These are phyloP conservation scores for Pleurotus pulmonarius DNA, from an alignment of 768 basidiomycete species.

Conservation along the genomic window DNA sequence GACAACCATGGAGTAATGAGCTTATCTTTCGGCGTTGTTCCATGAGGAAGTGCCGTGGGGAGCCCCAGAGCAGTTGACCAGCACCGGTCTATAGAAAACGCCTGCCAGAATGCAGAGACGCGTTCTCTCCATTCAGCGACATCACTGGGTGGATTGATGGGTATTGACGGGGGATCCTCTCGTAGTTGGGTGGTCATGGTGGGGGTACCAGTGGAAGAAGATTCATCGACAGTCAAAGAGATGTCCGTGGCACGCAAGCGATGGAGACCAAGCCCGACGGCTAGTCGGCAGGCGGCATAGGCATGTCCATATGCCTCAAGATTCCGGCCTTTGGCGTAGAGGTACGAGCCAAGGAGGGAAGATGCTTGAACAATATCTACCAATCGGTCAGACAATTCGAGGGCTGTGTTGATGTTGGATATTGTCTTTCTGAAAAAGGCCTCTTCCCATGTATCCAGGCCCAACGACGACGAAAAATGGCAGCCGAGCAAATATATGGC, in stretches of 20 bases:
- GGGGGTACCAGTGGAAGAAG: conserved; percentile 6
- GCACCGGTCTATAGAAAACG: conserved; percentile 57
- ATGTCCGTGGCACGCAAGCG: conserved; percentile 35
- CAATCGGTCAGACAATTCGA: conserved; percentile 52
- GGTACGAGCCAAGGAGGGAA: conserved; percentile 55
- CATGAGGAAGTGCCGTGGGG: conserved; percentile 49
- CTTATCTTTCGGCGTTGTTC: conserved; percentile 39
- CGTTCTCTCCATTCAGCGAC: conserved; percentile 41
- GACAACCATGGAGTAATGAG: conserved; percentile 53
- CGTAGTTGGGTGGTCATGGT: conserved; percentile 8
- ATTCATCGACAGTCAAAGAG: conserved; percentile 12
- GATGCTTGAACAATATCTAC: conserved; percentile 59
- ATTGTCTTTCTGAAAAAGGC: conserved; percentile 46
- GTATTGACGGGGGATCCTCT: conserved; percentile 16
- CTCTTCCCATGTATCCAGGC: conserved; percentile 38
- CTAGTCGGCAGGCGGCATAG: conserved; percentile 56
- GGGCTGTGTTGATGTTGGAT: conserved; percentile 46
- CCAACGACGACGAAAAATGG: conserved; percentile 44
- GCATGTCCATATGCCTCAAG: conserved; percentile 62
- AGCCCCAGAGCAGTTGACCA: conserved; percentile 56
- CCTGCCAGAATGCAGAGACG: conserved; percentile 57
- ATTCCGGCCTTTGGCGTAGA: conserved; percentile 51
- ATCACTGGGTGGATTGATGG: conserved; percentile 32
- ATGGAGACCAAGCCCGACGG: conserved; percentile 57
- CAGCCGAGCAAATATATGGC: conserved; percentile 61